Base-by-base conservation (phyloP, 768 basidiomycete species). In the Tubosaeta sp. region DNA sequence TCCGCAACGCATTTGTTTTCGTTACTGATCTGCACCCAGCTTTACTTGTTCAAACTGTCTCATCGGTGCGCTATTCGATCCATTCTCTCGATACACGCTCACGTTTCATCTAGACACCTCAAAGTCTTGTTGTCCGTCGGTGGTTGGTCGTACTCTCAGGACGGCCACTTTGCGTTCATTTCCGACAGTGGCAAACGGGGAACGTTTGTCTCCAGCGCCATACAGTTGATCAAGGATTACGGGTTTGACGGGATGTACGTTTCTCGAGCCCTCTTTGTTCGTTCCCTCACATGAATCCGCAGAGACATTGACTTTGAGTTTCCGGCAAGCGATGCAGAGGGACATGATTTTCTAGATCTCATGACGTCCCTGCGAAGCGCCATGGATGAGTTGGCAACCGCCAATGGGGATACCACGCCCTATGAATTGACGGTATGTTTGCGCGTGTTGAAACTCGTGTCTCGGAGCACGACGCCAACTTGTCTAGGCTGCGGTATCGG, bases 281-380 rank as follows among this genome's bases (percentile, higher is more conserved):
- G 2, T 16, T 35, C 3, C 12, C 30, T 21, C 5, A 51, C 44
- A 19, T 16, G 29, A n/a, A n/a, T 0, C 6, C n/a, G 0, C 38
- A 84, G 83, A 62, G 85, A 88, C 54, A 65, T 88, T 43, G 89
- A 92, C 67, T 91, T 83, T 66, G 90, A 93, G 68, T 91, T 85
- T 59, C 87, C 89, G 0, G 64, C 76, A 30, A 78, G 68, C 48
- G 64, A 73, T 3, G 77, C 67, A 0, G 79, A 85, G 58, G 87
- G 85, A 2, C 76, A 81, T 58, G 86, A 80, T 2, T 81, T 90
- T 47, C 81, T 86, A 16, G 72, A 78, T 51, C 79, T 93, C 16
- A 64, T 84, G 49, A 82, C 79, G 0, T 75, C 76, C 13, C 70
- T 89, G 13, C 78, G 90, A 29, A 67, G 73, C 10, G 86, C 80